These are phyloP conservation scores for Xylaria sp. DNA, from an alignment of 2,329 filamentous ascomycete species.

Conservation along the genomic window DNA sequence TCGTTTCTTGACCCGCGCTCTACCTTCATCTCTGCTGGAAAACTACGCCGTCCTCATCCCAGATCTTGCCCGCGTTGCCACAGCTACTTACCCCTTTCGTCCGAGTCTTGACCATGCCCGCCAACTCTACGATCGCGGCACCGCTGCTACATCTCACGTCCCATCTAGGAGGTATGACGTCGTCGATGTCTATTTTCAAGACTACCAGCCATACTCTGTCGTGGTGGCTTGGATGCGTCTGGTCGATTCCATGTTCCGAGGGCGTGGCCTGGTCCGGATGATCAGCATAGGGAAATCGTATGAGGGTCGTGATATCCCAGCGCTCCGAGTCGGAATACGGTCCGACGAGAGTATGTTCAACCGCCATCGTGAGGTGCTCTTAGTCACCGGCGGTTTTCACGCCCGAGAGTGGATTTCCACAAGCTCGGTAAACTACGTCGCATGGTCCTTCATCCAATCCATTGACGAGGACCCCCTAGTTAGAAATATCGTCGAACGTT, in stretches of 20 bases:
- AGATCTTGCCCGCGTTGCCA: constrained; percentile 81
- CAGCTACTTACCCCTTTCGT: constrained; percentile 74
- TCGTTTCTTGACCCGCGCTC: constrained; percentile 78
- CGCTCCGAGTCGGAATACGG: constrained; percentile 76
- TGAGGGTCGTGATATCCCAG: constrained; percentile 87
- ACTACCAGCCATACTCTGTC: constrained; percentile 88
- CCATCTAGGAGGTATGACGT: constrained; percentile 42
- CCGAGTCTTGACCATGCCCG: constrained; percentile 35
- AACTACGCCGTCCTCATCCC: constrained; percentile 81
- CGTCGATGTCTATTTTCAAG: constrained; percentile 88
- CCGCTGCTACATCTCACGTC: constrained; percentile 48
- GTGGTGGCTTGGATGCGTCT: constrained; percentile 93
- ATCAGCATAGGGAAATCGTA: constrained; percentile 85
- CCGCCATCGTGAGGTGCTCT: constrained; percentile 75
- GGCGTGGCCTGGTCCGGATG: constrained; percentile 76
- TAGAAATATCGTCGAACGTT: constrained; percentile 81
- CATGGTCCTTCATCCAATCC: constrained; percentile 85
- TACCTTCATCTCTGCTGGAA: constrained; percentile 78
- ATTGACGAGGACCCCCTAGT: constrained; percentile 79
- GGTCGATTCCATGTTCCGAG: constrained; percentile 82
- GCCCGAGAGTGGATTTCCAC: constrained; percentile 97
- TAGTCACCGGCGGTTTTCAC: constrained; percentile 88
- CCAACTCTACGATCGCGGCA: constrained; percentile 42
- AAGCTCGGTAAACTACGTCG: constrained; percentile 89
- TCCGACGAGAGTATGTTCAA: constrained; percentile 50